Evolutionary conservation across 1,284 basidiomycete genomes (phyloP), one percentile per base, ranked within the genome.

Genomic region (Marasmius fiardii): DNA sequence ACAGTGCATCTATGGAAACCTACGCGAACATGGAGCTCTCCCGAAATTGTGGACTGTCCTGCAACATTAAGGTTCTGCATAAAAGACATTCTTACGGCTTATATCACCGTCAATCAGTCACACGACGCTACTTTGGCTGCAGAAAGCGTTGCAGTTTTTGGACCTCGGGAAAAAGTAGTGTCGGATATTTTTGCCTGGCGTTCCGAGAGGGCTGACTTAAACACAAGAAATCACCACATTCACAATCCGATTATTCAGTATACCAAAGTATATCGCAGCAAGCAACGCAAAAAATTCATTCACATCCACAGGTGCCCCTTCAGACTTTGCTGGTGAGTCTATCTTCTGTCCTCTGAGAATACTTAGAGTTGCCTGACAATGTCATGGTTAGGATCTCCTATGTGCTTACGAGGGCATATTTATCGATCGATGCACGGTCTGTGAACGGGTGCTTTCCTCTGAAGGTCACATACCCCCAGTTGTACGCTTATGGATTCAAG

Each of bases 391-490:
- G 47, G 47, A 49, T 31, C 47, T 49, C 1, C 28, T 49, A 49
- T 49, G 47, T 33, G 47, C 47, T 18, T 49, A 49, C n/a, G 47
- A 49, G 16, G 28, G 18, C 11, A 26, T 49, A 11, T 49, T 49
- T 18, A 49, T 49, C 16, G 47, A 49, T n/a, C 24, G 47, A 8
- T 49, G 47, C 18, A 49, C 24, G 12, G 31, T 49, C 10, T 49
- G 47, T 33, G 47, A 49, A 20, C 26, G 47, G 14, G 47, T 49
- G 4, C 18, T 49, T 4, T 49, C 47, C 1, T 20, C 47, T 7
- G 47, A 49, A 26, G 47, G 47, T n/a, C 47, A 49, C n/a, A 31
- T 49, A 6, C 47, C 47, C 14, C 47, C 47, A 18, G 31, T 49
- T 33, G 47, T 49, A 11, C 10, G 47, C 6, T 20, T 49, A n/a